phyloP scores from a whole-genome alignment of 2,329 filamentous ascomycete species.

The Aspergillus amoenus region DNA sequence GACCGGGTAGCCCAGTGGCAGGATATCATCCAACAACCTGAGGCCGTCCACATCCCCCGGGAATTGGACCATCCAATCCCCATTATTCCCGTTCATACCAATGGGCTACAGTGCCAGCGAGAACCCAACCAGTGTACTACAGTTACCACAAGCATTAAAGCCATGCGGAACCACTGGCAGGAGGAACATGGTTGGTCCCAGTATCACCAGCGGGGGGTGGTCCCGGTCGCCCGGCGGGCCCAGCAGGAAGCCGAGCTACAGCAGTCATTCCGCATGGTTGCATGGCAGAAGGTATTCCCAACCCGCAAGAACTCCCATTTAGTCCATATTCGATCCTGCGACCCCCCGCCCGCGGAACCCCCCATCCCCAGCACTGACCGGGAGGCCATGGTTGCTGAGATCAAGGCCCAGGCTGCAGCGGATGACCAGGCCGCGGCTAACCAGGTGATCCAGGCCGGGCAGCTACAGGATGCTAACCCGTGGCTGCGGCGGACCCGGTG shows the following conservation, averaged over 20 bases:
- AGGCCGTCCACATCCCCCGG: too few species aligned
- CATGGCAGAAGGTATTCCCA: not conserved
- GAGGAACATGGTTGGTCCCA: too few species aligned
- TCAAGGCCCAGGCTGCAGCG: not conserved
- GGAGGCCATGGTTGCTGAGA: not conserved
- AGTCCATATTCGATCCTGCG: not conserved
- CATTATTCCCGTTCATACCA: too few species aligned
- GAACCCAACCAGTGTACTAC: too few species aligned
- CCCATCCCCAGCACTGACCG: not conserved
- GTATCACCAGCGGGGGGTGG: too few species aligned
- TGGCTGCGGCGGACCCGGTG: not conserved
- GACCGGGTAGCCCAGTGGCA: rapidly evolving
- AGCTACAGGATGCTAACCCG: not conserved
- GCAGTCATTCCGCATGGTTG: not conserved
- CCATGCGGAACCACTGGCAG: too few species aligned
- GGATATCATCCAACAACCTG: too few species aligned
- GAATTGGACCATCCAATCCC: too few species aligned
- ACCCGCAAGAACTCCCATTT: not conserved
- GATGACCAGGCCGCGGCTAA: not conserved
- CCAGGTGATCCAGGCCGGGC: not conserved
- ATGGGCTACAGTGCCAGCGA: too few species aligned
- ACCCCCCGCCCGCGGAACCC: not conserved
- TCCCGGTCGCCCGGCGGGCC: too few species aligned
- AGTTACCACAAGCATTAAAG: too few species aligned
- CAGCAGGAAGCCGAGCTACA: not conserved